Evolutionary conservation across 371 early-diverging fungal genomes (phyloP).

Genomic region (Batkoa obscura): DNA sequence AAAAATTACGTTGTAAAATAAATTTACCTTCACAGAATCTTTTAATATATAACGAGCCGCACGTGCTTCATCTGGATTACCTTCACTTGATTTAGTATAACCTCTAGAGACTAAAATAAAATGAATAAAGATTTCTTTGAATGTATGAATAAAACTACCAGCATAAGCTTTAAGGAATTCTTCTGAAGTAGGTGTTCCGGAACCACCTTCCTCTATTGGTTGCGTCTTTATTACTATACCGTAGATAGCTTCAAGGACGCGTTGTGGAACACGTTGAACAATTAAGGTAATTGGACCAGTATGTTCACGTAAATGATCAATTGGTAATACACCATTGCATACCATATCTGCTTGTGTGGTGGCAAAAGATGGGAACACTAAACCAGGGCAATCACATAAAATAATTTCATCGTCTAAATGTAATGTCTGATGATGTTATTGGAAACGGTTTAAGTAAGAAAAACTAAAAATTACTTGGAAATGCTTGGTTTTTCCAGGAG

Average conservation of each 20-base stretch:
- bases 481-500: slow-evolving; percentile 99
- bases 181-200: slow-evolving; percentile 61
- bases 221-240: slow-evolving; percentile 69
- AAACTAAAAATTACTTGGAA: slow-evolving; percentile 48
- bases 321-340: slow-evolving; percentile 94
- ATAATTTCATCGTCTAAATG: slow-evolving; percentile 61
- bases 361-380: slow-evolving; percentile 98
- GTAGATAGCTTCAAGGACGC: slow-evolving; percentile 75
- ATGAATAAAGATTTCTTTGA: no score
- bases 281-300: slow-evolving; percentile 75
- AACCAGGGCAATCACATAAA: slow-evolving; percentile 98
- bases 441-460: neutral
- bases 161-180: slow-evolving; percentile 64
- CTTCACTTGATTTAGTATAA: slow-evolving; percentile 72
- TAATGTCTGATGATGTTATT: slow-evolving; percentile 24
- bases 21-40: slow-evolving; percentile 74
- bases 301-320: slow-evolving; percentile 95
- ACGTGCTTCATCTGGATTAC: slow-evolving; percentile 93
- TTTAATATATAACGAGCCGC: slow-evolving; percentile 89
- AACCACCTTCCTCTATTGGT: slow-evolving; percentile 62
- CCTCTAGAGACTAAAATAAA: slow-evolving; percentile 52
- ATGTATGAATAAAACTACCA: no score
- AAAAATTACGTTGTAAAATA: neutral
- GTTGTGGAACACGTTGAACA: slow-evolving; percentile 70
- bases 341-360: slow-evolving; percentile 97